Evolutionary conservation across 768 basidiomycete species (phyloP).

Genomic region (Rhodotorula babjevae): DNA sequence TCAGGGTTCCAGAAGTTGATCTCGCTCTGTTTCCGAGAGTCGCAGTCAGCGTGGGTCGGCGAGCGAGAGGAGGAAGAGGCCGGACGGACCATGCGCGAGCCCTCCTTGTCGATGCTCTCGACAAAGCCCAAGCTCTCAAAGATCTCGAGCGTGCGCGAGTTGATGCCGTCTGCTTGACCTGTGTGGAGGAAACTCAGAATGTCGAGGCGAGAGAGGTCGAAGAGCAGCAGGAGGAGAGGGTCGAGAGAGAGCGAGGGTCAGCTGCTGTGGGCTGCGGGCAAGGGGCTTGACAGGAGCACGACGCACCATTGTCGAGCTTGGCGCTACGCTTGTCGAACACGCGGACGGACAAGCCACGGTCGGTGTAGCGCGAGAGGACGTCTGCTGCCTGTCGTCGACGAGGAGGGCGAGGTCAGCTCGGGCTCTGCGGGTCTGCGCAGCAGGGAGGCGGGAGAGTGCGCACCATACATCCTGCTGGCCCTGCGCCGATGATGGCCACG

Average conservation of each 20-base stretch:
- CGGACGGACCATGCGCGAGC: slow-evolving; percentile 30
- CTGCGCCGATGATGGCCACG: slow-evolving; percentile 23
- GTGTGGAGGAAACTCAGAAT: background rate
- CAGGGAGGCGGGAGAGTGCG: background rate
- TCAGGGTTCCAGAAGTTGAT: slow-evolving; percentile 41
- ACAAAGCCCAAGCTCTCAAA: slow-evolving; percentile 41
- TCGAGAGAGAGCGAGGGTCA: too few relatives aligned
- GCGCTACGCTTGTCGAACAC: slow-evolving; percentile 42
- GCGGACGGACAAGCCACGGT: slow-evolving; percentile 25
- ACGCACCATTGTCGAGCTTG: slow-evolving; percentile 38
- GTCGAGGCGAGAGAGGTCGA: too few relatives aligned
- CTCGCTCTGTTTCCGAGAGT: slow-evolving; percentile 5
- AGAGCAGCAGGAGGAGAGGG: background rate
- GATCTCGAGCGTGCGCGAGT: slow-evolving; percentile 41
- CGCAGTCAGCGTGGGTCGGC: background rate
- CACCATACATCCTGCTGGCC: slow-evolving; percentile 40
- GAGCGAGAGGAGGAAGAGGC: background rate
- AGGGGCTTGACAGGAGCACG: too few relatives aligned
- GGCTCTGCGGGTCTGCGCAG: too few relatives aligned
- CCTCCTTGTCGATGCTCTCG: slow-evolving; percentile 41
- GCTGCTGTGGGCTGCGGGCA: too few relatives aligned
- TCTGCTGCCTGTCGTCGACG: slow-evolving; percentile 12
- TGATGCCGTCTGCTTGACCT: slow-evolving; percentile 43
- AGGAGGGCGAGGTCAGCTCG: background rate
- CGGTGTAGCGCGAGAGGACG: slow-evolving; percentile 18